These are phyloP conservation scores for Theileria orientalis DNA, from an alignment of 169 alveolate species.

Conservation along the genomic window DNA sequence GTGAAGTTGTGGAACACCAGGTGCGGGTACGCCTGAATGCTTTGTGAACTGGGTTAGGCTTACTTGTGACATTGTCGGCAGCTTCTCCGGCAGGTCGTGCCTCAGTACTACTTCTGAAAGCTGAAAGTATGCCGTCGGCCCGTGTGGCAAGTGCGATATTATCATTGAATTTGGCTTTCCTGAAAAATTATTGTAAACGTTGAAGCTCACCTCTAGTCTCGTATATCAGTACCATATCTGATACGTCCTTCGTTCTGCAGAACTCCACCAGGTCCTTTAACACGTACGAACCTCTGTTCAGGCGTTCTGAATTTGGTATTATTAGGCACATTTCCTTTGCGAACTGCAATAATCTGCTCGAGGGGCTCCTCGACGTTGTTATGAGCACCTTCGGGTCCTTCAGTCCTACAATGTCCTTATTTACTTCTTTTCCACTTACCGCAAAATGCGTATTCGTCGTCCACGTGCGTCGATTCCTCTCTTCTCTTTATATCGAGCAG, in stretches of 20 bases:
- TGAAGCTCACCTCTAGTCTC: constrained; percentile 85
- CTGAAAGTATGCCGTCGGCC: constrained; percentile 98
- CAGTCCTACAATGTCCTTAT: constrained; percentile 78
- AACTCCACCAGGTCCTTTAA: constrained; percentile 91
- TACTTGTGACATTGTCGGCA: constrained; percentile 92
- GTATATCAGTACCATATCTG: constrained; percentile 87
- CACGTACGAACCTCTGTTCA: constrained; percentile 95
- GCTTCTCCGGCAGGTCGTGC: constrained; percentile 94
- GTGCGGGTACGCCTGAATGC: constrained; percentile 89
- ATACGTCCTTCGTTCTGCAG: constrained; percentile 90
- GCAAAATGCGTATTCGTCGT: constrained; percentile 64
- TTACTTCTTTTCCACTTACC: constrained; percentile 33
- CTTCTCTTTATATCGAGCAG: constrained; percentile 53
- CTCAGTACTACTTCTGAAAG: constrained; percentile 93
- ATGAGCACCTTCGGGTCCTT: constrained; percentile 92
- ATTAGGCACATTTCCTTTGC: constrained; percentile 93
- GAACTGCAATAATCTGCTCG: constrained; percentile 90
- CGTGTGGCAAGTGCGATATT: constrained; percentile 97
- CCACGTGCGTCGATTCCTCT: constrained; percentile 59
- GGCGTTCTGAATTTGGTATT: constrained; percentile 93
- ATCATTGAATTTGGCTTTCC: constrained; percentile 96
- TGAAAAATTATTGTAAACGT: constrained; percentile 34
- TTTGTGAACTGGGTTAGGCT: neutral
- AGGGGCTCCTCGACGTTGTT: constrained; percentile 96
- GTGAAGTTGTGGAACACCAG: constrained; percentile 93